Evolutionary conservation across 352 stramenopile species (phyloP).

Genomic region (Sclerospora graminicola): DNA sequence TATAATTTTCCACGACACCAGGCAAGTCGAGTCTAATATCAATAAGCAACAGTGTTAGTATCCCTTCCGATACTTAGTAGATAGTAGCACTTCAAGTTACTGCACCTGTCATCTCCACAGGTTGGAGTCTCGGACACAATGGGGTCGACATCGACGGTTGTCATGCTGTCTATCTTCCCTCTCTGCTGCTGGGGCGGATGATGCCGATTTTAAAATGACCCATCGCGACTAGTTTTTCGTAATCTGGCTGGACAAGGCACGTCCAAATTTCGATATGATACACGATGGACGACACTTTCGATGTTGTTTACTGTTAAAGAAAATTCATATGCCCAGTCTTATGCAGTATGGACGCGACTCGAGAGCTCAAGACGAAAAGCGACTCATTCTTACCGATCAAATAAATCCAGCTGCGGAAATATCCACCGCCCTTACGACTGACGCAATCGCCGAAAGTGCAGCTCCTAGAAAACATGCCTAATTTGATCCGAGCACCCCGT

Average conservation of each 20-base stretch:
- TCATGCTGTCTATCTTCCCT: too few relatives aligned
- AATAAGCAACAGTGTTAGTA: slow-evolving; percentile 1
- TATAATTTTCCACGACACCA: slow-evolving; percentile 37
- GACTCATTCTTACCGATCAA: too few relatives aligned
- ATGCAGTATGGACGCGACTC: too few relatives aligned
- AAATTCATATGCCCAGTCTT: too few relatives aligned
- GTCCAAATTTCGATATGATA: slow-evolving; percentile 10
- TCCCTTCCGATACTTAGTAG: neutral
- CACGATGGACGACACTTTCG: too few relatives aligned
- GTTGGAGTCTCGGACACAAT: neutral
- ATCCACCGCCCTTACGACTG: too few relatives aligned
- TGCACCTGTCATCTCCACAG: slow-evolving; percentile 12
- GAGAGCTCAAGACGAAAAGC: too few relatives aligned
- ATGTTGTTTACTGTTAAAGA: too few relatives aligned
- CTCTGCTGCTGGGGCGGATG: slow-evolving; percentile 1
- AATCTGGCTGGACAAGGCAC: slow-evolving; percentile 6
- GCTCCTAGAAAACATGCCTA: too few relatives aligned
- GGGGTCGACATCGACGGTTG: neutral
- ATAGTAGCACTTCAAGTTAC: too few relatives aligned
- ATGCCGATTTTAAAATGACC: slow-evolving; percentile 12
- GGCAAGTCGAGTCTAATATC: slow-evolving; percentile 44
- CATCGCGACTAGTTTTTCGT: slow-evolving; percentile 12
- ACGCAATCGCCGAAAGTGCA: too few relatives aligned
- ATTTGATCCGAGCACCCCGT: slow-evolving; percentile 15
- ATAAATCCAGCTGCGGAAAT: too few relatives aligned